Evolutionary conservation across 2,329 filamentous ascomycete genomes (phyloP), one percentile per base, ranked within the genome.

Genomic region (Microdochium bolleyi): DNA sequence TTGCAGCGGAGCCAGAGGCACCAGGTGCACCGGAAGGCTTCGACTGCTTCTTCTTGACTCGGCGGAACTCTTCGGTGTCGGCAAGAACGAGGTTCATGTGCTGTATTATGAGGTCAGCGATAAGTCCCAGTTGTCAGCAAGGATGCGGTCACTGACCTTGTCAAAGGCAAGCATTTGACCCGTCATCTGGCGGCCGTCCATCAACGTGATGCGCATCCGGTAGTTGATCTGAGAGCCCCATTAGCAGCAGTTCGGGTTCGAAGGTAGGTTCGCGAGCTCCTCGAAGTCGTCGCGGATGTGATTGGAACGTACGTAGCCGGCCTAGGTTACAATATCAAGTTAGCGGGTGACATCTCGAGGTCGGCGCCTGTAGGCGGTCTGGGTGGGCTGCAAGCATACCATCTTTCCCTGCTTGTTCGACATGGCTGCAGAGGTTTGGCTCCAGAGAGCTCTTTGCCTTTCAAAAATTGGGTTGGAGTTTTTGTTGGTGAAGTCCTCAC

Each of bases 41-140:
- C 62, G 83, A 79, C 63, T 86, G 83, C 77, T 88, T 92, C 72
- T 88, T 83, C 77, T 94, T 95, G 57, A 92, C 86, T 67, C 88
- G 88, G 69, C 92, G 88, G 73, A 96, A 96, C 72, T 97, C 92
- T 81, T 99, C 94, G 61, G 94, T 97, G 67, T 99, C 94, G 73
- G 92, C 94, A 57, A 99, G 88, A 57, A 99, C 94, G 60, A 99
- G 83, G 72, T 99, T 99, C 94, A 99, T 99, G 73, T 99, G 94
- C 91, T 95, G 60, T 50, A 52, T 22, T 50, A 52, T 22, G 2
- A 32, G 3, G 19, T 27, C 57, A 51, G 54, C 56, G 27, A 51
- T 50, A 56, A 34, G 37, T 32, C 24, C 24, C 9, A 30, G 27
- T 30, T 30, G 27, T 13, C 27, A 44, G 52, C 27, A 21, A 11